A percentile compares a stretch with the other conserved stretches of the same genome.
phyloP scores from a whole-genome alignment of 2,329 filamentous ascomycete species.

The Hypoxylon sp. region DNA sequence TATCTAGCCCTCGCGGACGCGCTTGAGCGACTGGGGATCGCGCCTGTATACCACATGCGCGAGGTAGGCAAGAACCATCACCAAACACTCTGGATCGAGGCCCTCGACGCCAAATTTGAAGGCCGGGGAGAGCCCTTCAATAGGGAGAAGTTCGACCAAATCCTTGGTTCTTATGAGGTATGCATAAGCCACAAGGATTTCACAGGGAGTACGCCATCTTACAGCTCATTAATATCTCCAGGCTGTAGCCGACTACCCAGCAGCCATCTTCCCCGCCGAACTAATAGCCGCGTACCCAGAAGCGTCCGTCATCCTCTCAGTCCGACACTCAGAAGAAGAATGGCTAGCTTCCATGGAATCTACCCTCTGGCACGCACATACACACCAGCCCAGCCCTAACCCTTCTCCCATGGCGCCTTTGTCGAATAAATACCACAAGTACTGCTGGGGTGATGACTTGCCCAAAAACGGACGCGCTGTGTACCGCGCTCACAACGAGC shows the following conservation, averaged over 20 bases:
- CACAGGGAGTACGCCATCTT: too few relatives aligned
- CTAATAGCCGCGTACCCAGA: slow-evolving; percentile 73
- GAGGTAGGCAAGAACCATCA: slow-evolving; percentile 53
- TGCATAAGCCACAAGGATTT: too few relatives aligned
- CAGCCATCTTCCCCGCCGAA: slow-evolving; percentile 64
- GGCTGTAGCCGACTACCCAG: slow-evolving; percentile 51
- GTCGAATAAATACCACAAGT: slow-evolving; percentile 46
- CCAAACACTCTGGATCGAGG: slow-evolving; percentile 53
- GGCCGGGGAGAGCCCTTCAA: slow-evolving; percentile 46
- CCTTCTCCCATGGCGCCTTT: slow-evolving; percentile 46
- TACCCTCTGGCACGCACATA: slow-evolving; percentile 47
- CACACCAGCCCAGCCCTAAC: slow-evolving; percentile 26
- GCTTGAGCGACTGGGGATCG: slow-evolving; percentile 49
- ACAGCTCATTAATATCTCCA: slow-evolving; percentile 8
- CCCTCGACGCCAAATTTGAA: slow-evolving; percentile 53
- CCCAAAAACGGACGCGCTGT: slow-evolving; percentile 39
- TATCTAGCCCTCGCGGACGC: slow-evolving; percentile 50
- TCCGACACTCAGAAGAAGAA: slow-evolving; percentile 65
- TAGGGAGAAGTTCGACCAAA: slow-evolving; percentile 53
- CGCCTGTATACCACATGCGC: slow-evolving; percentile 54
- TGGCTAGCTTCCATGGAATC: slow-evolving; percentile 65
- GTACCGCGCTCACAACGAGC: slow-evolving; percentile 48
- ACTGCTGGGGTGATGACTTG: slow-evolving; percentile 52
- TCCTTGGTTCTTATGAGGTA: slow-evolving; percentile 53
- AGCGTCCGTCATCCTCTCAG: slow-evolving; percentile 71